Base-by-base conservation (phyloP, 768 basidiomycete species). In the Tylopilus felleus region DNA sequence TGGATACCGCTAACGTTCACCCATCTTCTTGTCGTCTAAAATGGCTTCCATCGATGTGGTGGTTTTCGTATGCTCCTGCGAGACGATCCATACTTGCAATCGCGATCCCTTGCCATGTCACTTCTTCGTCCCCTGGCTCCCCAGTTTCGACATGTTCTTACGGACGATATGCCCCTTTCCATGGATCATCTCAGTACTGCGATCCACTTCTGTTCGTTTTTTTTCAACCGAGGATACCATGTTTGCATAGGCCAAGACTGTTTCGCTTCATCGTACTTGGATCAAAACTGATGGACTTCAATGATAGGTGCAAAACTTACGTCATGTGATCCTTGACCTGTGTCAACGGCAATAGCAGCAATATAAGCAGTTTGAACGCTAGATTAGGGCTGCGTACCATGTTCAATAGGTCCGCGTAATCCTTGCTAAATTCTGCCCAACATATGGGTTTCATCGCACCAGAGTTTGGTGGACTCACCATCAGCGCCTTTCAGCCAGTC, bases 401-500 rank as follows among this genome's bases (percentile, higher is more conserved):
- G 44, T 63, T 54, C 19, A 67, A 39, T 16, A 67, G 59, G 8
- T 55, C 63, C 42, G 45, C 25, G 13, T 57, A 62, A 13, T 60
- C 54, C 36, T 62, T 31, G 17, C 53, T 52, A n/a, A 65, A 42
- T 51, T 55, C 69, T 67, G 47, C 33, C 38, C n/a, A 46, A 38
- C 38, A 16, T 8, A 27, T 62, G 23, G 49, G 55, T 29, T 27
- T 31, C 5, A 9, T 42, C 21, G 5, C 14, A 22, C 27, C 39
- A 42, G 21, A 19, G 22, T 36, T 31, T 5, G 23, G 16, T 31
- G 28, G 43, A 51, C 65, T 48, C n/a, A 71, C 68, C 59, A 17
- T 71, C 70, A 19, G 60, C 52, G 19, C 61, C 68, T 47, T 66
- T 63, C 22, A 71, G 21, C 70, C 68, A 70, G 45, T 70, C 68